Percentiles rank a stretch among this genome's conserved stretches.
These are phyloP conservation scores for Hymenochaete sp. DNA, from an alignment of 1,284 basidiomycete species.

Conservation along the genomic window DNA sequence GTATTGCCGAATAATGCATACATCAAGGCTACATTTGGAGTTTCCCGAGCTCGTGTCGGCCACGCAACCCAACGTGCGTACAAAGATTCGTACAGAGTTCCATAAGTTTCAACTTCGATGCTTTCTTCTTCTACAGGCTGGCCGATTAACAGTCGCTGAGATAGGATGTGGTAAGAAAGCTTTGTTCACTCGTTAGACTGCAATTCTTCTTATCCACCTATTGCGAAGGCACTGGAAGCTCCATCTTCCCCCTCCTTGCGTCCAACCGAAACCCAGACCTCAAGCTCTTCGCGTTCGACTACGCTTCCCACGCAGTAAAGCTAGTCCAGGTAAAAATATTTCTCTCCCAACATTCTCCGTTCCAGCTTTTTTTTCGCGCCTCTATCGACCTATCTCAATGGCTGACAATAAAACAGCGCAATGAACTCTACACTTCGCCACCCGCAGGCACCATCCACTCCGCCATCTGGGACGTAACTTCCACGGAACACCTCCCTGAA, in stretches of 20 bases:
- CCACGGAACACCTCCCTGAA: constrained; percentile 50
- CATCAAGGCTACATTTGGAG: constrained; percentile 74
- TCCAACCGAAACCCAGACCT: constrained; percentile 80
- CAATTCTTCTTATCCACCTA: constrained; percentile 2
- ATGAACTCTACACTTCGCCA: constrained; percentile 63
- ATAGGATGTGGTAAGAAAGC: constrained; percentile 68
- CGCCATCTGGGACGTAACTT: constrained; percentile 88
- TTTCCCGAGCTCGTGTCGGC: constrained; percentile 79
- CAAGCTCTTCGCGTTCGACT: constrained; percentile 78
- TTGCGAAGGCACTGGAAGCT: constrained; percentile 91
- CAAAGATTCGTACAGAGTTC: not conserved
- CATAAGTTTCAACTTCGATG: not conserved
- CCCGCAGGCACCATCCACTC: constrained; percentile 68
- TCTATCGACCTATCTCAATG: not conserved
- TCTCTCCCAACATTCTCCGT: not conserved
- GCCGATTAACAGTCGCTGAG: constrained; percentile 68
- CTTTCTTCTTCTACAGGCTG: constrained; percentile 46
- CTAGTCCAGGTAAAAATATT: constrained; percentile 65
- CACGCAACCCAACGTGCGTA: constrained; percentile 54
- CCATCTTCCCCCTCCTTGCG: constrained; percentile 82
- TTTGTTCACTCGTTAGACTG: not conserved
- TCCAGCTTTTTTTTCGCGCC: not conserved
- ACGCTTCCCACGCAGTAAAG: constrained; percentile 81
- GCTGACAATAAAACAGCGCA: constrained; percentile 33
- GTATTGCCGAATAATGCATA: not conserved